These are phyloP conservation scores for Tricholoma furcatifolium DNA, from an alignment of 768 basidiomycete genomes.

Conservation along the genomic window DNA sequence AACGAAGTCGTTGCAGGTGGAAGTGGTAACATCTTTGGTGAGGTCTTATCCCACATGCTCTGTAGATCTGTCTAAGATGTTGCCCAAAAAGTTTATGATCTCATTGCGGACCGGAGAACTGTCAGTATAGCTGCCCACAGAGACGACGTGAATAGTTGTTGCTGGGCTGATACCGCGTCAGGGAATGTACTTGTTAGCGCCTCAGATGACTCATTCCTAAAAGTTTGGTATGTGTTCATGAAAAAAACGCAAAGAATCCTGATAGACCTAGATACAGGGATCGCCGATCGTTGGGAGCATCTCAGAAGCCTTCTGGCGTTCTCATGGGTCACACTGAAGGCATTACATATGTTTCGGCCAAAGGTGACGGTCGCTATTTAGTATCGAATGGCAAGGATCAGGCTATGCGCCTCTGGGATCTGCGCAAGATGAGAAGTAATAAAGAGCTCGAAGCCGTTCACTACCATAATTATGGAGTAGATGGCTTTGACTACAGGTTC, in stretches of 20 bases:
- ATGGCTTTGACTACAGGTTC: constrained; percentile 80
- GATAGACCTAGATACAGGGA: constrained; percentile 37
- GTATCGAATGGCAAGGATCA: constrained; percentile 98
- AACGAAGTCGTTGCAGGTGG: constrained; percentile 95
- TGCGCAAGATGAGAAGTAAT: constrained; percentile 86
- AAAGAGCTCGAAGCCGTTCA: constrained; percentile 60
- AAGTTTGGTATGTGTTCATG: constrained; percentile 76
- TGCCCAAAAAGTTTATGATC: constrained; percentile 75
- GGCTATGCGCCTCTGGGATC: constrained; percentile 86
- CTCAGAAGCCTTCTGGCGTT: constrained; percentile 84
- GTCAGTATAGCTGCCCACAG: constrained; percentile 85
- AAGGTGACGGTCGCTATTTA: constrained; percentile 94
- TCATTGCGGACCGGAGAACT: constrained; percentile 73
- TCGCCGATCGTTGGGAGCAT: constrained; percentile 51
- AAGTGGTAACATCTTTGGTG: constrained; percentile 76
- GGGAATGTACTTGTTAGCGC: constrained; percentile 95
- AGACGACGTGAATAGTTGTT: constrained; percentile 93
- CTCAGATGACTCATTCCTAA: constrained; percentile 91
- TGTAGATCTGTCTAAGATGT: background rate
- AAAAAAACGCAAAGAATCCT: constrained; percentile 37
- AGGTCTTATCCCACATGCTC: background rate
- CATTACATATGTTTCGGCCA: constrained; percentile 91
- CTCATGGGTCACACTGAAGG: constrained; percentile 96
- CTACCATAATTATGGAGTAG: constrained; percentile 51
- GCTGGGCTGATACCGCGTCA: constrained; percentile 91